A percentile compares a stretch with the other conserved stretches of the same genome.
Evolutionary conservation across 2,329 filamentous ascomycete genomes (phyloP).

Genomic region (Aspergillus awamori): DNA sequence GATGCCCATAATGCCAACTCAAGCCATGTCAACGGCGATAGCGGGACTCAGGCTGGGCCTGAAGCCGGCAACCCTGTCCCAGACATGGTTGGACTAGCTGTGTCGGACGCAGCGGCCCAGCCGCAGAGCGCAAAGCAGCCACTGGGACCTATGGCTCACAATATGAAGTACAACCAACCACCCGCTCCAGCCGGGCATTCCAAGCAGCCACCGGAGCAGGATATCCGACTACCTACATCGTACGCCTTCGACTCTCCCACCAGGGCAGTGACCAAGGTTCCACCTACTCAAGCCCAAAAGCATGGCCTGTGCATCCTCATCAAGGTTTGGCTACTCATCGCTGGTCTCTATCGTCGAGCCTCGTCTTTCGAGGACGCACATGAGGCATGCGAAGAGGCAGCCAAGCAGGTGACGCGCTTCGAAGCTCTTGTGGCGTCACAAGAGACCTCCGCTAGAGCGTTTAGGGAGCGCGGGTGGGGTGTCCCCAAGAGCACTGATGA

Average conservation of each 20-base stretch:
- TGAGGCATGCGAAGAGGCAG: slow-evolving; percentile 79
- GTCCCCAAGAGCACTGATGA: slow-evolving; percentile 79
- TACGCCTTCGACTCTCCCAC: slow-evolving; percentile 45
- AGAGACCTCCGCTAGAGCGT: slow-evolving; percentile 62
- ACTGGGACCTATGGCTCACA: slow-evolving; percentile 40
- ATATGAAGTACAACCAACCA: slow-evolving; percentile 39
- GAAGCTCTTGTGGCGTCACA: slow-evolving; percentile 68
- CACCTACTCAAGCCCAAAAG: slow-evolving; percentile 54
- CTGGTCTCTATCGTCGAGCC: slow-evolving; percentile 82
- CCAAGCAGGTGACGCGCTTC: slow-evolving; percentile 71
- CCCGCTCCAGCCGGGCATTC: slow-evolving; percentile 40
- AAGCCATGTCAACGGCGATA: slow-evolving; percentile 27
- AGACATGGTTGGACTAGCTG: slow-evolving; percentile 33
- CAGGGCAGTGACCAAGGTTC: slow-evolving; percentile 52
- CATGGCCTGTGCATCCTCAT: slow-evolving; percentile 65
- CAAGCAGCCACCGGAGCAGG: slow-evolving; percentile 49
- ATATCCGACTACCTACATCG: slow-evolving; percentile 40
- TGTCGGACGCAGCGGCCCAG: slow-evolving; percentile 29
- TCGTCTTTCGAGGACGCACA: slow-evolving; percentile 77
- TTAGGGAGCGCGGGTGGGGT: slow-evolving; percentile 73
- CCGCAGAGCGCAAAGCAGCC: slow-evolving; percentile 36
- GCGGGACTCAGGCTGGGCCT: slow-evolving; percentile 7
- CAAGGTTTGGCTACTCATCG: slow-evolving; percentile 87
- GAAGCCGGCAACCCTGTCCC: slow-evolving; percentile 7
- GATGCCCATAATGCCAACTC: slow-evolving; percentile 26